Base-by-base conservation (phyloP, 140 eudicot species). In the Senecio squalidus region DNA sequence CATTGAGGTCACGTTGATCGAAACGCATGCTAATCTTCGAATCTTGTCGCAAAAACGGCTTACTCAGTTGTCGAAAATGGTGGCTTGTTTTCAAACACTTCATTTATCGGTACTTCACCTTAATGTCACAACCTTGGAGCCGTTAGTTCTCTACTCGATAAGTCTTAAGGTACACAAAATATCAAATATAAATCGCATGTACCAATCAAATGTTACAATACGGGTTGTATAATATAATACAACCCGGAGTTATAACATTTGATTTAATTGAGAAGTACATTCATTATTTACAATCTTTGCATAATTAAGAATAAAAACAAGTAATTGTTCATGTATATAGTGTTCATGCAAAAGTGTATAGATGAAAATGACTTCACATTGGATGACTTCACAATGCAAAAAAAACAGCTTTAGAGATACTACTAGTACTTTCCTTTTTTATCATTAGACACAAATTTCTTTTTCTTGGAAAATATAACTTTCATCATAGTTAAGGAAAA, bases 1-100 rank as follows among this genome's bases (percentile, higher is more conserved):
- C 13, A 82, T 89, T 21, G 95, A 89, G 63, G 97, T 82, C 11
- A 85, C 89, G 2, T 58, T 89, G 76, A 71, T 89, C 21, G 93
- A 89, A 68, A 84, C 92, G 0, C 95, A 89, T 44, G 97, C 95
- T 4, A 85, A 82, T 65, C 49, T 89, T 14, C 75, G 93, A 11
- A 69, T 89, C 40, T 52, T 89, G 5, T 74, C 86, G 9, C 72
- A 31, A 22, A 72, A 78, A 44, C 36, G 79, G 48, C 64, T 81
- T 6, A 47, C 79, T 47, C 93, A 77, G 48, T 83, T 85, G 27
- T 82, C 95, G 0, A 85, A 73, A 63, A 46, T 89, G 74, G 91
- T 89, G 29, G 75, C 93, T 7, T 76, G 80, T 10, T 80, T 89
- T 48, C 97, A 89, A 10, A 27, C 75, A 4, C 65, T 82, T 38